Base-by-base conservation (phyloP, 2,329 filamentous ascomycete species). In the Diaporthe sp. region DNA sequence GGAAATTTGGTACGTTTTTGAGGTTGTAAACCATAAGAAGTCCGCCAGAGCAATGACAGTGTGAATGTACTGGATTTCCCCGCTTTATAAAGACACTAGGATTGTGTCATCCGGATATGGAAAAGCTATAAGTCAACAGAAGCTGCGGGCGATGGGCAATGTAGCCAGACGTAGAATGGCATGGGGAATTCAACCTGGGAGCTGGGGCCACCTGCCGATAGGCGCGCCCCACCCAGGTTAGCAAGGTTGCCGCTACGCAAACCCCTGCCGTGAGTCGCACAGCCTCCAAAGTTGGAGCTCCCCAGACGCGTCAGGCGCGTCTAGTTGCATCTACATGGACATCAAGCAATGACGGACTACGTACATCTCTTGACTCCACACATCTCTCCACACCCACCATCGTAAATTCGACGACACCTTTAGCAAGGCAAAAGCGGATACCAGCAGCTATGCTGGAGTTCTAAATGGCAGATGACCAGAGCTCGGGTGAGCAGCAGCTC, bases 261-360 rank as follows among this genome's bases (percentile, higher is more conserved):
- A 69, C 72, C 59, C 72, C 39, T 17, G 39, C 61, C 72, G 72
- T 74, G 5, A 3, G 51, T 44, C 49, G 39, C 72, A 22, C 17
- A 59, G 19, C 25, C 13, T 1, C 13, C 6, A 46, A 7, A 19
- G 39, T 19, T 9, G 28, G 28, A 37, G 42, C 61, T 67, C 12
- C 22, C 51, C 46, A 37, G 46, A 72, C 75, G 75, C 75, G 75
- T 46, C 75, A 46, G 59, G 62, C 75, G 75, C 75, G 75, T 76
- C 65, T 49, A 15, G 46, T 25, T 68, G 46, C 62, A 53, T 10
- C 46, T 28, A 39, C n/a, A 17, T 4, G 37, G 25, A 44, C 46
- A 53, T 42, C 65, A 53, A 69, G 65, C 65, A 42, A 55, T 55
- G 34, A 51, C n/a, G 44, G 62, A 39, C 31, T 4, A 19, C 13